Evolutionary conservation across 257 asterid species (phyloP).

Genomic region (Orobanche coerulescens): DNA sequence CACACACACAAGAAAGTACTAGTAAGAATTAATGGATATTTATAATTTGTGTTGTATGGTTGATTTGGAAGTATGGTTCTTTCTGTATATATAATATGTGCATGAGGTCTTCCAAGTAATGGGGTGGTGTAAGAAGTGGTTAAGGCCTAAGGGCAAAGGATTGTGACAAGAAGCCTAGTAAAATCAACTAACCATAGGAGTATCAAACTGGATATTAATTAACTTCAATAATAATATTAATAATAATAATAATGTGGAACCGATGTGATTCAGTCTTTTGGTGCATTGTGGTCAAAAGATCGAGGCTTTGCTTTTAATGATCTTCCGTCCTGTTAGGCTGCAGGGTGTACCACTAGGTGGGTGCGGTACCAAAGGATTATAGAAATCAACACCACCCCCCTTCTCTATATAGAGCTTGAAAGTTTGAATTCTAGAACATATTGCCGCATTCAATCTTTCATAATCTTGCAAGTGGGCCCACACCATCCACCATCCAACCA

Average conservation of each 20-base stretch:
- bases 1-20: too few relatives aligned
- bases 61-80: not conserved
- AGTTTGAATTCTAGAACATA: too few relatives aligned
- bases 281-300: conserved; percentile 13
- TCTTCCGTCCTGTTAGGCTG: not conserved
- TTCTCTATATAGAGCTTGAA: too few relatives aligned
- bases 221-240: not conserved
- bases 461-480: too few relatives aligned
- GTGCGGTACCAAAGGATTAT: too few relatives aligned
- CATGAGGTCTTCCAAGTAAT: conserved; percentile 4
- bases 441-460: too few relatives aligned
- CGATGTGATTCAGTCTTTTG: conserved; percentile 13
- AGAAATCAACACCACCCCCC: too few relatives aligned
- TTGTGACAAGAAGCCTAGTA: conserved; percentile 5
- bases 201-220: not conserved
- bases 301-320: conserved; percentile 12
- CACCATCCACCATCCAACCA: too few relatives aligned
- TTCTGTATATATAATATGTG: not conserved
- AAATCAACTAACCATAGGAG: not conserved
- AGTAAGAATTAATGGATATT: too few relatives aligned
- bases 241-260: not conserved
- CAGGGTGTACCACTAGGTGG: too few relatives aligned
- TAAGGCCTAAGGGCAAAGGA: conserved; percentile 4
- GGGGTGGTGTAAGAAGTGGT: conserved; percentile 17
- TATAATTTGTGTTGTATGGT: conserved; percentile 4